Conservation (phyloP, 306 rosid genomes). For the barrel medic (Medicago truncatula) region DNA sequence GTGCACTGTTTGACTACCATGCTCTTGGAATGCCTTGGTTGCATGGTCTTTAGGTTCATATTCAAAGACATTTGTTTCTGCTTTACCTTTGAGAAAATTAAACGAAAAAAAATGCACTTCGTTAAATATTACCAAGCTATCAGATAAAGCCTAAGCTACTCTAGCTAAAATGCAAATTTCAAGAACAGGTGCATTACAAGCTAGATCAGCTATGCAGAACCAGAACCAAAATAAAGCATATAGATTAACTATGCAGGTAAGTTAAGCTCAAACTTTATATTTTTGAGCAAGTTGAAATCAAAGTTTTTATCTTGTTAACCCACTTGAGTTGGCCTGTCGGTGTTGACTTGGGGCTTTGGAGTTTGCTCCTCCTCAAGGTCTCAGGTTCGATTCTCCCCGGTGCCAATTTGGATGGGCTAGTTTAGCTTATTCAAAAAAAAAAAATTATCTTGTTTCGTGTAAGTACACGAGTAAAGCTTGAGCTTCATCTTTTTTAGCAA, state of each 20-base stretch:
- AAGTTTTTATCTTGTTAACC: background rate
- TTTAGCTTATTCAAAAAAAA: too few species aligned
- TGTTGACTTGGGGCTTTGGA: too few species aligned
- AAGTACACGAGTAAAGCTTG: background rate
- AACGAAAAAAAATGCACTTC: background rate
- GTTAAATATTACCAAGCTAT: constrained; percentile 12
- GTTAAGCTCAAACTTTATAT: constrained; percentile 12
- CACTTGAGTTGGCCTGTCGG: too few species aligned
- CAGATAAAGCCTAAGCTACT: constrained; percentile 17
- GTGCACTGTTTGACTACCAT: constrained; percentile 48
- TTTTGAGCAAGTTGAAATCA: background rate
- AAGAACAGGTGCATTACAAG: background rate
- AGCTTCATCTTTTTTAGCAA: background rate
- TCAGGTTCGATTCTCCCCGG: too few species aligned
- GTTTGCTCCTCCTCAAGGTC: too few species aligned
- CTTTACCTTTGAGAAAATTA: constrained; percentile 44
- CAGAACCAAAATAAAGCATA: constrained; percentile 29
- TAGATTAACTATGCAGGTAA: background rate
- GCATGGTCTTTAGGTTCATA: constrained; percentile 42
- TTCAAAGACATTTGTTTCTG: constrained; percentile 43
- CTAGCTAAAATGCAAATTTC: background rate
- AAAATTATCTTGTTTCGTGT: background rate
- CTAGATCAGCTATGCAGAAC: constrained; percentile 12
- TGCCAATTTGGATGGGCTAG: too few species aligned
- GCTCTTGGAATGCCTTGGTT: constrained; percentile 46